Conservation (phyloP, 75 land plant species). For the Picea sitchensis region DNA sequence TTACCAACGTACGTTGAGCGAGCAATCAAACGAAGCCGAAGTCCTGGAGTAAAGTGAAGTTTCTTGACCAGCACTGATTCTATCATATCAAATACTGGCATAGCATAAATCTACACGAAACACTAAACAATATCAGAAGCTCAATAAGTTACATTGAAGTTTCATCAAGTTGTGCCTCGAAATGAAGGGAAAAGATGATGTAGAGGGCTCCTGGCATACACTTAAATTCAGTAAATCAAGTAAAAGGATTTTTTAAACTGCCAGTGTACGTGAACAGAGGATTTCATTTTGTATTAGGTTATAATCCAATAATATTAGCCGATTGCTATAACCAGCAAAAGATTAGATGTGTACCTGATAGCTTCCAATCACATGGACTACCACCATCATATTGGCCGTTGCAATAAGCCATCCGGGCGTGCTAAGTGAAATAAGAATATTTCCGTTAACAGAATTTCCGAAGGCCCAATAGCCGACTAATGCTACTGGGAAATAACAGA, state of each 20-base stretch:
- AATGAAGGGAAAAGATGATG: no score
- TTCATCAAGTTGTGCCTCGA: no score
- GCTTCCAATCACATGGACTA: slow-evolving; percentile 71
- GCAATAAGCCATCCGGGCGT: slow-evolving; percentile 62
- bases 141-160: neutral
- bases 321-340: neutral
- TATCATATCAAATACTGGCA: slow-evolving; percentile 72
- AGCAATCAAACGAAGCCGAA: slow-evolving; percentile 43
- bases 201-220: no score
- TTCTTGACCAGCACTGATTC: slow-evolving; percentile 48
- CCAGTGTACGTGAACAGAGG: no score
- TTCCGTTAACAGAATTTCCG: slow-evolving; percentile 42
- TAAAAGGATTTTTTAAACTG: neutral
- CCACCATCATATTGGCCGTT: slow-evolving; percentile 53
- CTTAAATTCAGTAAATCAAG: no score
- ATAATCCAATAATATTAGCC: slow-evolving; percentile 1
- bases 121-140: neutral
- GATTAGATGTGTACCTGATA: slow-evolving; percentile 32
- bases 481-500: slow-evolving; percentile 66
- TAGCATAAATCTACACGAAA: slow-evolving; percentile 58
- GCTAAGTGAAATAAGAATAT: slow-evolving; percentile 28
- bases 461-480: slow-evolving; percentile 66
- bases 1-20: slow-evolving; percentile 63
- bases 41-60: slow-evolving; percentile 41
- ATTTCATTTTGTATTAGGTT: no score